A percentile compares a stretch with the other conserved stretches of the same genome.
Evolutionary conservation across 1,284 basidiomycete genomes (phyloP).

Genomic region (Athelia psychrophila): DNA sequence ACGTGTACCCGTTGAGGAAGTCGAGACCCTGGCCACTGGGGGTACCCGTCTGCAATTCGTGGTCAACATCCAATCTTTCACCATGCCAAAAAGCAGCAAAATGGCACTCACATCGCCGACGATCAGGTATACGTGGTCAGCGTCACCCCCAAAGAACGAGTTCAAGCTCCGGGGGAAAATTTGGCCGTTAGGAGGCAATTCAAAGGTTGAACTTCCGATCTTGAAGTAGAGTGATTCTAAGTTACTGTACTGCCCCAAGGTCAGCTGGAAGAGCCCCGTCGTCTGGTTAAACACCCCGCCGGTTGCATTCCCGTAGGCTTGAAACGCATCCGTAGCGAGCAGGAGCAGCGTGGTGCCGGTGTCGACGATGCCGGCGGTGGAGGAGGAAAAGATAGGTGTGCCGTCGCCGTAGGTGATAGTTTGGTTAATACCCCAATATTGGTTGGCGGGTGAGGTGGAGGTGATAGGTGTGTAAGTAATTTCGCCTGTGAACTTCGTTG

Average conservation of each 20-base stretch:
- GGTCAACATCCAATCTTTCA: neutral
- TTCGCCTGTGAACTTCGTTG: neutral
- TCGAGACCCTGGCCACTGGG: conserved; percentile 8
- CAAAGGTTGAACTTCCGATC: neutral
- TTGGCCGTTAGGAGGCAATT: conserved; percentile 15
- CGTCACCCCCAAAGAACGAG: conserved; percentile 10
- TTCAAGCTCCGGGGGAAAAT: conserved; percentile 14
- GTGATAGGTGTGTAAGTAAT: neutral
- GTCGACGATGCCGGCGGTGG: neutral
- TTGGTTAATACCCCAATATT: neutral
- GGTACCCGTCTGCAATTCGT: conserved; percentile 3
- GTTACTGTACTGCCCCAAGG: conserved; percentile 4
- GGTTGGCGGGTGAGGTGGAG: neutral
- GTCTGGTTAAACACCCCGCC: conserved; percentile 8
- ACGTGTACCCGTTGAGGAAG: conserved; percentile 10
- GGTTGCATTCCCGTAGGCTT: conserved; percentile 7
- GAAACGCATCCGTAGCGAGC: conserved; percentile 6
- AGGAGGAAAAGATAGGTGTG: neutral
- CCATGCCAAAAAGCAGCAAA: neutral
- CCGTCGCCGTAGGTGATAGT: neutral
- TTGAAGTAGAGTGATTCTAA: conserved; percentile 13
- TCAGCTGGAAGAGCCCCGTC: conserved; percentile 13
- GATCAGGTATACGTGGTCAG: conserved; percentile 9
- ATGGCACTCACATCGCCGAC: conserved; percentile 7
- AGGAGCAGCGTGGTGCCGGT: neutral